Percentiles rank a stretch among this genome's conserved stretches.
Evolutionary conservation across 805 yeast species (phyloP).

Genomic region (Candida lessepsii): DNA sequence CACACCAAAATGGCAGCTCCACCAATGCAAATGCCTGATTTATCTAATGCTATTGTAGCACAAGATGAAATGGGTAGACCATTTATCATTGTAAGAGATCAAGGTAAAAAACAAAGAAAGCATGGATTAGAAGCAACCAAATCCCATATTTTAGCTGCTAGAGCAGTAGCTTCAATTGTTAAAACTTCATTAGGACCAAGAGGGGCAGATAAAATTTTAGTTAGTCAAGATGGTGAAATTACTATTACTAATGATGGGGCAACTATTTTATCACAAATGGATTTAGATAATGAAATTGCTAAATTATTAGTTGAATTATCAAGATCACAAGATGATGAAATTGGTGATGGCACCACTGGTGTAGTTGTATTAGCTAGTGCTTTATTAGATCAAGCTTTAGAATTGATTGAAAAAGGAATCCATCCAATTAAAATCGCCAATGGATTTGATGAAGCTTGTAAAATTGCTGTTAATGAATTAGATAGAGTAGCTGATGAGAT

Average conservation of each 20-base stretch:
- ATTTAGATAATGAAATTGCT: slow-evolving; percentile 93
- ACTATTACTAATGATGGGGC: slow-evolving; percentile 99
- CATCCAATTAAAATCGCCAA: slow-evolving; percentile 97
- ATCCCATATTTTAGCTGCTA: slow-evolving; percentile 90
- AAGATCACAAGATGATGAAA: slow-evolving; percentile 94
- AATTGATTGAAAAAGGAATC: slow-evolving; percentile 92
- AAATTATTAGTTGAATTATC: slow-evolving; percentile 91
- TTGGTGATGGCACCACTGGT: slow-evolving; percentile 99
- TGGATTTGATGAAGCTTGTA: slow-evolving; percentile 96
- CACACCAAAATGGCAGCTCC: slow-evolving; percentile 15
- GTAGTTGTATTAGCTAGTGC: slow-evolving; percentile 97
- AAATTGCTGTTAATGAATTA: slow-evolving; percentile 76
- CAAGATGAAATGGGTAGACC: slow-evolving; percentile 99
- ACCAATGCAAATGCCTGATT: slow-evolving; percentile 66
- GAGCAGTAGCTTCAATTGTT: slow-evolving; percentile 89
- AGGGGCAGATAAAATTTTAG: slow-evolving; percentile 94
- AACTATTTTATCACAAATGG: slow-evolving; percentile 93
- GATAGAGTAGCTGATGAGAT: slow-evolving; percentile 74
- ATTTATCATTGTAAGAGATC: slow-evolving; percentile 92
- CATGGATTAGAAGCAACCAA: slow-evolving; percentile 52
- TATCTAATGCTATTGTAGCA: slow-evolving; percentile 97
- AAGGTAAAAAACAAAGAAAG: slow-evolving; percentile 67
- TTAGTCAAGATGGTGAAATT: slow-evolving; percentile 95
- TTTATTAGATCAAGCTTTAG: slow-evolving; percentile 88
- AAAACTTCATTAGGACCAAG: slow-evolving; percentile 95